A percentile compares a stretch with the other conserved stretches of the same genome.
phyloP scores from a whole-genome alignment of 2,329 filamentous ascomycete species.

The Fusarium sp. region DNA sequence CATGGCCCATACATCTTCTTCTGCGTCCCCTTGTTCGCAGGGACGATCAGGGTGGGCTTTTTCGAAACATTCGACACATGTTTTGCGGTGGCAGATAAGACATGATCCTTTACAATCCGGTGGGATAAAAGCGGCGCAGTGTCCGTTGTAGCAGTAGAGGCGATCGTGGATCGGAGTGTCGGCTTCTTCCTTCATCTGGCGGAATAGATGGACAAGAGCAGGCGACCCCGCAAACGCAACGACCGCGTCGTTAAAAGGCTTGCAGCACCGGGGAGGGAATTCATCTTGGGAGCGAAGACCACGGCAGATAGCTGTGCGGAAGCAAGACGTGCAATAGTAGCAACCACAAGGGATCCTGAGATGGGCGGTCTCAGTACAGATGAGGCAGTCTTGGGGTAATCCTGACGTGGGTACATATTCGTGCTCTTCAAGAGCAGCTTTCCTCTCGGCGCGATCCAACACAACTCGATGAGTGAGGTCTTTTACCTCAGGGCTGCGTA shows the following conservation, averaged over 20 bases:
- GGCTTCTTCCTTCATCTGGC: constrained; percentile 36
- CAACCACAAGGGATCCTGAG: constrained; percentile 33
- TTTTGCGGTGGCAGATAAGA: constrained; percentile 21
- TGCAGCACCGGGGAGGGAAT: constrained; percentile 47
- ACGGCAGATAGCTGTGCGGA: constrained; percentile 33
- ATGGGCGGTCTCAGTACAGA: constrained; percentile 28
- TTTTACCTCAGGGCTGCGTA: constrained; percentile 32
- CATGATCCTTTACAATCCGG: constrained; percentile 14
- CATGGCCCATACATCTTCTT: constrained; percentile 44
- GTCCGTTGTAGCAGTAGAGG: constrained; percentile 43
- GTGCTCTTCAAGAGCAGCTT: not conserved
- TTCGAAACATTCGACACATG: constrained; percentile 29
- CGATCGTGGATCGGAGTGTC: constrained; percentile 11
- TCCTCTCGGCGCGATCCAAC: constrained; percentile 35
- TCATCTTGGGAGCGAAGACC: constrained; percentile 38
- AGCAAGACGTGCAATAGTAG: constrained; percentile 41
- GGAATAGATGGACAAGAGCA: constrained; percentile 39
- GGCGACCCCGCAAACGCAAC: constrained; percentile 29
- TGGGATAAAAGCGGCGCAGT: constrained; percentile 44
- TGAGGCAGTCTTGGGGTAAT: constrained; percentile 30
- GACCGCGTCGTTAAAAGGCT: constrained; percentile 27
- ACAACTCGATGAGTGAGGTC: constrained; percentile 22
- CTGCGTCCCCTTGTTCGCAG: constrained; percentile 22
- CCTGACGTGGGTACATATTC: not conserved
- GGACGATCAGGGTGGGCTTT: constrained; percentile 19